Evolutionary conservation across 768 basidiomycete genomes (phyloP).

Genomic region (Psilocybe sp.): DNA sequence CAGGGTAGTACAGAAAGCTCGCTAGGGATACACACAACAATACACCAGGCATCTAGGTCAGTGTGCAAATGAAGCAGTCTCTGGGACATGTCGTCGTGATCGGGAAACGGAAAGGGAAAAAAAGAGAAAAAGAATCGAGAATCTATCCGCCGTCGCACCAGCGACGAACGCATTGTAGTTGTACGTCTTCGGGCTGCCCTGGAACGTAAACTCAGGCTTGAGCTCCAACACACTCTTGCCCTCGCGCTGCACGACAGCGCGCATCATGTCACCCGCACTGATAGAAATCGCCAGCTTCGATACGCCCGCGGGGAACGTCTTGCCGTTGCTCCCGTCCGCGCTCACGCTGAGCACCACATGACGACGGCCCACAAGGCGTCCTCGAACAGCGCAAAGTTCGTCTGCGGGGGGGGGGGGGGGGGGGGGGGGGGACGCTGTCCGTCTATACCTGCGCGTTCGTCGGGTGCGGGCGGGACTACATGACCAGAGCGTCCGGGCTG

Average conservation of each 20-base stretch:
- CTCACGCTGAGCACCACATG: slow-evolving; percentile 55
- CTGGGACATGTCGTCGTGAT: no score
- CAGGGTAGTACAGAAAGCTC: no score
- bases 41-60: no score
- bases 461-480: slow-evolving; percentile 73
- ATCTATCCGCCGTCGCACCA: slow-evolving; percentile 25
- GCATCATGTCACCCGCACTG: slow-evolving; percentile 47
- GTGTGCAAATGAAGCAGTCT: no score
- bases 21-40: no score
- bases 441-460: slow-evolving; percentile 43
- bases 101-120: no score
- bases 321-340: slow-evolving; percentile 34
- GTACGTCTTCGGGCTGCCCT: slow-evolving; percentile 51
- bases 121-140: neutral
- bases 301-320: slow-evolving; percentile 52
- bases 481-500: slow-evolving; percentile 56
- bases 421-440: slow-evolving; percentile 54
- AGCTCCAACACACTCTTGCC: slow-evolving; percentile 47
- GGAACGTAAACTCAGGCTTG: slow-evolving; percentile 53
- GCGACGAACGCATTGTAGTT: slow-evolving; percentile 76
- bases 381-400: slow-evolving; percentile 55
- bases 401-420: slow-evolving; percentile 47
- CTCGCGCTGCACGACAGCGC: slow-evolving; percentile 44
- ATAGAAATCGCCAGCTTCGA: slow-evolving; percentile 63
- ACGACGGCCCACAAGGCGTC: slow-evolving; percentile 64